Base-by-base conservation (phyloP, 768 basidiomycete species). In the Tulasnella sp. region DNA sequence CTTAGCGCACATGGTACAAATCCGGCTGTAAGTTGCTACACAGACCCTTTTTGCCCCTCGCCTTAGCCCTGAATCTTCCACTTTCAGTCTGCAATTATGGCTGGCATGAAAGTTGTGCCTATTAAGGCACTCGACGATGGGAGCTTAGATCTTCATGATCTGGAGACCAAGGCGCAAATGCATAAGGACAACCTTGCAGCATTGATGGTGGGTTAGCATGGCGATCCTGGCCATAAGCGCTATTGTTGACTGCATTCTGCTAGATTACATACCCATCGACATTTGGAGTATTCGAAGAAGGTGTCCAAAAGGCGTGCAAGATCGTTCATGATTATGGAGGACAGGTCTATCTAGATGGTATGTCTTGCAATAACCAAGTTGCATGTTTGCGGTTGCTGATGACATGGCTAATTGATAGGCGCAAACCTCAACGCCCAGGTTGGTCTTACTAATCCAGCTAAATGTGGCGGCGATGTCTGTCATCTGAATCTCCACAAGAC, bases 401-500 rank as follows among this genome's bases (percentile, higher is more conserved):
- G 4, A 32, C 4, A 16, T 22, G 15, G 24, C 29, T 43, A 31
- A 51, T n/a, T 27, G 35, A 4, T 40, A 77, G 79, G 81, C 57
- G 92, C 92, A 37, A 98, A 98, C 63, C 71, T 95, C 56, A 93
- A 95, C 62, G 90, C 90, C 41, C 87, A 95, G 60, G 78, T 96
- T 55, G 90, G 92, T 22, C 63, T 95, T 53, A 95, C 92, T 27
- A 89, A 90, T 62, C 87, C 87, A 31, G 89, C 86, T 1, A 81
- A 75, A n/a, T 93, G 90, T 60, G 95, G 95, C 41, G 93, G 90
- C 47, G 95, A 99, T 65, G 91, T 99, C 33, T 95, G 91, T 64
- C 95, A 99, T 64, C 74, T 96, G 70, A 99, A 99, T 67, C 72
- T 98, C 31, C 95, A 99, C 72, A 99, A 98, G 69, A 93, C 91